These are phyloP conservation scores for Solanum neorickii DNA, from an alignment of 257 asterid genomes.

Conservation along the genomic window DNA sequence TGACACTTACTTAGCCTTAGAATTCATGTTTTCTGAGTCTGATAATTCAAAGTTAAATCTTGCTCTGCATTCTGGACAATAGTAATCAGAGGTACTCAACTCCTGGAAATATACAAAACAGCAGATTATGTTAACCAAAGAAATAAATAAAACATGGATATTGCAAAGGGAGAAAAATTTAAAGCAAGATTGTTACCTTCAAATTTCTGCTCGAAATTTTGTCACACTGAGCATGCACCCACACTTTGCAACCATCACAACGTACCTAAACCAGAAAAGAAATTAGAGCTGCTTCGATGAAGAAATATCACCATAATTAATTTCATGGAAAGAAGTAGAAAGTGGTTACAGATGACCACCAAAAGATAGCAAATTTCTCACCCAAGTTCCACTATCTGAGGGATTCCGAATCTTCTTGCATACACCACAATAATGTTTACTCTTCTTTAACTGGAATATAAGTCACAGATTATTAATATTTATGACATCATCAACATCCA, in stretches of 20 bases:
- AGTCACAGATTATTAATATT: conserved; percentile 9
- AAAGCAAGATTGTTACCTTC: conserved; percentile 35
- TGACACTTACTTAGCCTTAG: conserved; percentile 51
- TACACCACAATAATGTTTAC: conserved; percentile 81
- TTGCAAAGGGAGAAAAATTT: conserved; percentile 1
- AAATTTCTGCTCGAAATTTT: conserved; percentile 39
- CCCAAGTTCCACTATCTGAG: conserved; percentile 87
- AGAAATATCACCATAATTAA: neutral
- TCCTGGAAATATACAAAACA: conserved; percentile 37
- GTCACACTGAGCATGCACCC: conserved; percentile 98
- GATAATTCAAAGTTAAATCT: conserved; percentile 90
- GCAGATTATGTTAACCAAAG: neutral
- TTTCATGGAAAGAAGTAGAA: neutral
- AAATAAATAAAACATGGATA: neutral
- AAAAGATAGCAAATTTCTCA: conserved; percentile 23
- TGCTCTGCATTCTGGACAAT: conserved; percentile 98
- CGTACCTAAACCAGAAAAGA: conserved; percentile 41
- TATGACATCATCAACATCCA: neutral
- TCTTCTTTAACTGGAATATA: conserved; percentile 65
- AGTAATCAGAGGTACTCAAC: conserved; percentile 54
- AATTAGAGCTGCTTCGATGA: neutral
- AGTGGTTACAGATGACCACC: neutral
- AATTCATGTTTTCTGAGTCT: conserved; percentile 63
- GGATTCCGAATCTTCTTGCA: conserved; percentile 90
- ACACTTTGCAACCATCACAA: conserved; percentile 92